A percentile compares a stretch with the other conserved stretches of the same genome.
Conservation (phyloP, 2,329 filamentous ascomycete species). For the Penicillium paneum region DNA sequence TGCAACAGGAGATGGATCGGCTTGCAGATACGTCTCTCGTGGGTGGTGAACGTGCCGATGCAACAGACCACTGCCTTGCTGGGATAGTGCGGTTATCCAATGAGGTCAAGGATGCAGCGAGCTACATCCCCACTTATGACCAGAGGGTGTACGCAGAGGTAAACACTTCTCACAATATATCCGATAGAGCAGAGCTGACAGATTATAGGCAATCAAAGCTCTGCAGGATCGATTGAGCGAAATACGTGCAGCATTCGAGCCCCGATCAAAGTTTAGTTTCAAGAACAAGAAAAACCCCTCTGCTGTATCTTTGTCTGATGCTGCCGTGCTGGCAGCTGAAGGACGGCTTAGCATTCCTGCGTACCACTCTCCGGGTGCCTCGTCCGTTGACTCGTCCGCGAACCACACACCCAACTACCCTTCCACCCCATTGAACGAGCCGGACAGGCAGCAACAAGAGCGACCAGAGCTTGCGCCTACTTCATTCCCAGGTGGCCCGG, state of each 20-base stretch:
- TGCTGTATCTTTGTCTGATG: conserved; percentile 55
- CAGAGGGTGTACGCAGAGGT: conserved; percentile 82
- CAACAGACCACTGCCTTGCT: conserved; percentile 74
- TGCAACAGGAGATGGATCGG: conserved; percentile 71
- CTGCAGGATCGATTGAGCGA: conserved; percentile 75
- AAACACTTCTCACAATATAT: conserved; percentile 13
- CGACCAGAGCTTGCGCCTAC: conserved; percentile 37
- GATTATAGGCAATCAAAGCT: conserved; percentile 67
- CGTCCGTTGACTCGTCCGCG: conserved; percentile 42
- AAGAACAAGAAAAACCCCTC: conserved; percentile 58
- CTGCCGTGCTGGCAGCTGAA: conserved; percentile 53
- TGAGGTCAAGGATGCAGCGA: conserved; percentile 78
- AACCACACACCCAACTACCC: conserved; percentile 36
- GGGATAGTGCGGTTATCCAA: conserved; percentile 77
- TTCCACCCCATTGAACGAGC: conserved; percentile 37
- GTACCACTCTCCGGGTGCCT: conserved; percentile 40
- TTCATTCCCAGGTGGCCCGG: conserved; percentile 29
- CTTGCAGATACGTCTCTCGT: conserved; percentile 61
- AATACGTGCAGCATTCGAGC: conserved; percentile 64
- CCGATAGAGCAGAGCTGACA: conserved; percentile 19
- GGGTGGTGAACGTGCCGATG: conserved; percentile 74
- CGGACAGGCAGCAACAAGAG: conserved; percentile 33
- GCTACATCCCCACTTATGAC: conserved; percentile 83
- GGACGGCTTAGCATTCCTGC: conserved; percentile 45
- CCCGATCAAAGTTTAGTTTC: conserved; percentile 81